Base-by-base conservation (phyloP, 306 rosid species). In the Sphenostylis stenocarpa region DNA sequence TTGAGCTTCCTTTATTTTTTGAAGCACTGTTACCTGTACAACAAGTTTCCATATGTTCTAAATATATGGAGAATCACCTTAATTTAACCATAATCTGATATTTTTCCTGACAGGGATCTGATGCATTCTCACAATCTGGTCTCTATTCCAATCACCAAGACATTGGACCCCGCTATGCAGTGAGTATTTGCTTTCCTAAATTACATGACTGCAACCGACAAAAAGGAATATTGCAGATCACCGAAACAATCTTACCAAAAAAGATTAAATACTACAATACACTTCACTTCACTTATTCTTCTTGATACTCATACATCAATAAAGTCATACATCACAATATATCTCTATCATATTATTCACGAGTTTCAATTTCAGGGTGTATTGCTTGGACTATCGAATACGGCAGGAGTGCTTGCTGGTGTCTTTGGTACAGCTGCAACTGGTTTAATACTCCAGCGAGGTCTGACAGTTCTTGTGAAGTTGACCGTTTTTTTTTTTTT, bases 91-190 rank as follows among this genome's bases (percentile, higher is more conserved):
- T 33, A 33, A 34, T 70, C 33, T 20, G 41, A 33, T 52, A 45
- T 34, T 36, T 39, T 29, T 70, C 61, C 48, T 75, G 34, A 49
- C 88, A 92, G 92, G 97, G 96, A 83, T 89, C 88, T 81, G 97
- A 87, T 79, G 96, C 93, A 23, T 90, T 89, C 80, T 87, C 94
- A 47, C 91, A 92, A 77, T 90, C 94, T 41, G 96, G 94, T 74
- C 88, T 90, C 23, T 90, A 88, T 75, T 90, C 96, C 80, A 90
- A 87, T 70, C 96, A 86, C 83, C 94, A 90, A 84, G 96, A 86
- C 70, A 90, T 89, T 82, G 97, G 93, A 70, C 97, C 97, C 14
- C 91, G 91, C 49, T 64, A 64, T 64, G 70, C 70, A 10, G 68
- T 62, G 70, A 64, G 70, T 64, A 15, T 17, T 64, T 64, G 17